Conservation (phyloP, 2,329 filamentous ascomycete genomes). For the Colletotrichum trifolii region DNA sequence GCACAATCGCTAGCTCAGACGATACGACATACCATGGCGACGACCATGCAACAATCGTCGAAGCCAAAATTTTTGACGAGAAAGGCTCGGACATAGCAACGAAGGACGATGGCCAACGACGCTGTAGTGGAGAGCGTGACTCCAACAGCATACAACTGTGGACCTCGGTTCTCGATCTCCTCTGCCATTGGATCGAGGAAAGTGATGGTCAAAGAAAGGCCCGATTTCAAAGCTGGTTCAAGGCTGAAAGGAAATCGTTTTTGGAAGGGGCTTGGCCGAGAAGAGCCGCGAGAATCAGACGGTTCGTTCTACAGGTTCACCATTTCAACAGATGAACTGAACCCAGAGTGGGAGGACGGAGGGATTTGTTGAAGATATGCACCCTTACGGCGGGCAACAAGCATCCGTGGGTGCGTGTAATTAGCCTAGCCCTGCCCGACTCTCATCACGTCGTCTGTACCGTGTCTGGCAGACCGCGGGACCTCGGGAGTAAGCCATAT, state of each 20-base stretch:
- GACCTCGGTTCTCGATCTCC: slow-evolving; percentile 45
- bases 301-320: slow-evolving; percentile 22
- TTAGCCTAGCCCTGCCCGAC: slow-evolving; percentile 3
- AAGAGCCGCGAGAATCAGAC: slow-evolving; percentile 26
- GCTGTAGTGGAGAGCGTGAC: slow-evolving; percentile 44
- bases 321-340: slow-evolving; percentile 12
- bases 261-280: slow-evolving; percentile 13
- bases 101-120: slow-evolving; percentile 43
- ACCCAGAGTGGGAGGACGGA: slow-evolving; percentile 14
- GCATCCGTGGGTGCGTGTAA: not conserved
- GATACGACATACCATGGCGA: slow-evolving; percentile 45
- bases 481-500: no score
- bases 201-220: not conserved
- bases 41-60: slow-evolving; percentile 53
- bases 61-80: slow-evolving; percentile 52
- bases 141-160: slow-evolving; percentile 47
- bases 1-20: not conserved
- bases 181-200: slow-evolving; percentile 14
- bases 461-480: not conserved
- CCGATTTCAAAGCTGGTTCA: not conserved
- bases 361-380: slow-evolving; percentile 30
- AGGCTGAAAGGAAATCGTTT: not conserved
- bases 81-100: slow-evolving; percentile 48
- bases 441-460: not conserved
- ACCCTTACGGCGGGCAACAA: slow-evolving; percentile 1